Evolutionary conservation across 306 rosid species (phyloP).

Genomic region (Quillaja saponaria): DNA sequence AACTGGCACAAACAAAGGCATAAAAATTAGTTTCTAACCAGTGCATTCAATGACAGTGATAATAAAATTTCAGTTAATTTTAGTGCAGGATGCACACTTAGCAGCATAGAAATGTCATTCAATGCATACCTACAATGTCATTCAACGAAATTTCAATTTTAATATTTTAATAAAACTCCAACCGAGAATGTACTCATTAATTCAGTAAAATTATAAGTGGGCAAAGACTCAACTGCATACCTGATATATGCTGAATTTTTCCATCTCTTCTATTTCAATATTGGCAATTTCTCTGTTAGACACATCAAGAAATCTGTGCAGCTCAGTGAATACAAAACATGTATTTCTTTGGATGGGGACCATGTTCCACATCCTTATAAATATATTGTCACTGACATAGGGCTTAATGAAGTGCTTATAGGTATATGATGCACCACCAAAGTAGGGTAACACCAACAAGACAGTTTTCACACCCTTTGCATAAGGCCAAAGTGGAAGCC

Average conservation of each 20-base stretch:
- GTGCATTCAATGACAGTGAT: slow-evolving; percentile 5
- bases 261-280: slow-evolving; percentile 30
- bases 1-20: slow-evolving; percentile 42
- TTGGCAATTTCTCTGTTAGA: slow-evolving; percentile 28
- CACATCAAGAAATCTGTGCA: slow-evolving; percentile 11
- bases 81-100: too few relatives aligned
- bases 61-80: slow-evolving; percentile 10
- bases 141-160: too few relatives aligned
- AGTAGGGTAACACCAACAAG: slow-evolving; percentile 50
- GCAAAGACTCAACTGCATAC: slow-evolving; percentile 24
- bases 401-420: slow-evolving; percentile 40
- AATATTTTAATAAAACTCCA: too few relatives aligned
- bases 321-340: slow-evolving; percentile 1
- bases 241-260: slow-evolving; percentile 32
- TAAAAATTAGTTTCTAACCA: slow-evolving; percentile 9
- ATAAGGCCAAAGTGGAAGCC: slow-evolving; percentile 61
- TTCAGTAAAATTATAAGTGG: slow-evolving; percentile 10
- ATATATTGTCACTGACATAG: slow-evolving; percentile 25
- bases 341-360: slow-evolving; percentile 20
- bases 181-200: too few relatives aligned
- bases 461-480: slow-evolving; percentile 48
- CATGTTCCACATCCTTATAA: slow-evolving; percentile 12
- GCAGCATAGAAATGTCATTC: too few relatives aligned
- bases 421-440: slow-evolving; percentile 46
- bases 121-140: too few relatives aligned